Base-by-base conservation (phyloP, 2,329 filamentous ascomycete species). In the Thielaviopsis musarum region DNA sequence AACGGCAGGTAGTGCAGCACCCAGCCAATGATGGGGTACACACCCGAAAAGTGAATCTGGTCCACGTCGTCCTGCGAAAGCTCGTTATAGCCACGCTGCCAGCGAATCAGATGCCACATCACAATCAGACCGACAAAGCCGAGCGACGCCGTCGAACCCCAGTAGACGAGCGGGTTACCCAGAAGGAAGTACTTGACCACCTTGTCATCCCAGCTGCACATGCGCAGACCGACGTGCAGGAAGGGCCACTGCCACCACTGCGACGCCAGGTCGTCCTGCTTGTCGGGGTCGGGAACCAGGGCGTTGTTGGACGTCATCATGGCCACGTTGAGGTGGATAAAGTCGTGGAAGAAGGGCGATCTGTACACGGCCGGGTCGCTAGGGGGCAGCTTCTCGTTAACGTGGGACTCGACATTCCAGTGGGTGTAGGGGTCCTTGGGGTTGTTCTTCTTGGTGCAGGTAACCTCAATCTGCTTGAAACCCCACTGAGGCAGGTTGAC, bases 221-320 rank as follows among this genome's bases (percentile, higher is more conserved):
- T 98, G 63, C 94, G 87, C 59, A 98, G 83, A 69, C 93, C 93
- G 60, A 97, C 93, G 67, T 97, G 78, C 49, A 98, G 82, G 64
- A 98, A 82, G 21, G 93, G 93, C 93, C 93, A 98, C 74, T 98
- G 91, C 93, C 93, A 98, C 77, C 91, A 96, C 65, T 90, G 79
- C 15, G 93, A 98, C 34, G 93, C 93, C 54, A 98, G 82, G 68
- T 98, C 93, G 68, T 98, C 93, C 72, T 98, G 93, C 80, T 98
- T 98, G 71, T 98, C 93, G 4, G 93, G 91, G 68, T 98, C 93
- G 3, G 93, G 93, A 21, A 98, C 89, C 53, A 98, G 82, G 24
- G 93, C 93, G 69, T 98, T 98, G 79, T 98, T 98, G 48, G 93
- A 97, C 3, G 93, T 98, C 91, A 97, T 96, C 93, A 98, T 98